Evolutionary conservation across 371 early-diverging fungal species (phyloP).

Genomic region (Rhizomucor pusillus): DNA sequence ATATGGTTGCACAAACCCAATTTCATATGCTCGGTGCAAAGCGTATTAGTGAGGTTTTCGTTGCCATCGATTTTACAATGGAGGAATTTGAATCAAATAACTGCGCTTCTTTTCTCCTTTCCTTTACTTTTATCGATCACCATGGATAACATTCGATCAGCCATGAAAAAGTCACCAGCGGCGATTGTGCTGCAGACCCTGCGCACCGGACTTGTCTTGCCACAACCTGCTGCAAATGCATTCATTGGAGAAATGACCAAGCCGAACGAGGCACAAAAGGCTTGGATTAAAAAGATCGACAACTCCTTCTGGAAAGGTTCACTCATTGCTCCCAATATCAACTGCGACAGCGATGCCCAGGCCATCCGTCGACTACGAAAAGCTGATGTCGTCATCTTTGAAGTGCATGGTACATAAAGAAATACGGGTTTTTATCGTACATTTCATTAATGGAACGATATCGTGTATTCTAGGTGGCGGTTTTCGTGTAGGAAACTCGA

Average conservation of each 20-base stretch:
- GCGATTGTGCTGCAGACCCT: constrained; percentile 14
- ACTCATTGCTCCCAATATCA: constrained; percentile 21
- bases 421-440: not conserved
- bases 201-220: constrained; percentile 14
- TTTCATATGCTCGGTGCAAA: too few species aligned
- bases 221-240: constrained; percentile 14
- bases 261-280: constrained; percentile 13
- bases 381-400: constrained; percentile 40
- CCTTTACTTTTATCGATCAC: not conserved
- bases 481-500: constrained; percentile 32
- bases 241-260: constrained; percentile 23
- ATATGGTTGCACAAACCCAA: too few species aligned
- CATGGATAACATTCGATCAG: constrained; percentile 22
- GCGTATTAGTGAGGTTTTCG: too few species aligned
- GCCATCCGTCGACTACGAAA: constrained; percentile 18
- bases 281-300: constrained; percentile 22
- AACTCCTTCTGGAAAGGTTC: constrained; percentile 22
- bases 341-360: constrained; percentile 14
- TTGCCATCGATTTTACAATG: too few species aligned
- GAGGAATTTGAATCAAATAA: not conserved
- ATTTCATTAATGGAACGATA: not conserved
- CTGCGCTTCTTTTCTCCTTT: not conserved
- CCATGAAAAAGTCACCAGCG: constrained; percentile 19
- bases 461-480: constrained; percentile 26
- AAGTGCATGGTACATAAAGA: constrained; percentile 26